Percentiles rank a stretch among this genome's conserved stretches.
Conservation (phyloP, 257 asterid genomes). For the Capsicum chinense region DNA sequence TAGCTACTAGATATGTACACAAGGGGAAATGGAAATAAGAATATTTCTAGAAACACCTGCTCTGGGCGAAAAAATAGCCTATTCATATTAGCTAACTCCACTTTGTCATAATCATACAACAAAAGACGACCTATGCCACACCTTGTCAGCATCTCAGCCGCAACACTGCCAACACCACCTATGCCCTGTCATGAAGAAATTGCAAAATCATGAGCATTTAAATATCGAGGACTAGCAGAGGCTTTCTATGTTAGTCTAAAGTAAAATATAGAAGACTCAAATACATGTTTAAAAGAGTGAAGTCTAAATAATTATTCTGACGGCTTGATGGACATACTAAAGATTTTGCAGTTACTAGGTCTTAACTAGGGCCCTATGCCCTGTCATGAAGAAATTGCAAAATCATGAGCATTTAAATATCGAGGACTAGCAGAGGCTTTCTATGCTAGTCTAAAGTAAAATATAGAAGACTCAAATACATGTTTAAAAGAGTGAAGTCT, state of each 20-base stretch:
- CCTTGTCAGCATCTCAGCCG: slow-evolving; percentile 99
- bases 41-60: slow-evolving; percentile 61
- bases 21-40: slow-evolving; percentile 14
- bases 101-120: slow-evolving; percentile 96
- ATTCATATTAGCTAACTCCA: slow-evolving; percentile 99
- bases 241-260: background rate
- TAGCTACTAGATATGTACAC: slow-evolving; percentile 1
- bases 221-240: background rate
- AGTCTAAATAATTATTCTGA: background rate
- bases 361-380: background rate
- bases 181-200: slow-evolving; percentile 68
- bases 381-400: slow-evolving; percentile 45
- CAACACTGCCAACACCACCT: slow-evolving; percentile 99
- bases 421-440: background rate
- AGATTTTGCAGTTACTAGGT: background rate
- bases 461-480: background rate
- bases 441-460: background rate
- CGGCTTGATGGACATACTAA: background rate
- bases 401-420: background rate
- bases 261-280: background rate
- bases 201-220: background rate
- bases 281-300: background rate
- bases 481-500: slow-evolving; percentile 1
- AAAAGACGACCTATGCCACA: slow-evolving; percentile 98
- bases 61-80: slow-evolving; percentile 98